phyloP scores from a whole-genome alignment of 208 protist species.

The Leptomonas pyrrhocoris region DNA sequence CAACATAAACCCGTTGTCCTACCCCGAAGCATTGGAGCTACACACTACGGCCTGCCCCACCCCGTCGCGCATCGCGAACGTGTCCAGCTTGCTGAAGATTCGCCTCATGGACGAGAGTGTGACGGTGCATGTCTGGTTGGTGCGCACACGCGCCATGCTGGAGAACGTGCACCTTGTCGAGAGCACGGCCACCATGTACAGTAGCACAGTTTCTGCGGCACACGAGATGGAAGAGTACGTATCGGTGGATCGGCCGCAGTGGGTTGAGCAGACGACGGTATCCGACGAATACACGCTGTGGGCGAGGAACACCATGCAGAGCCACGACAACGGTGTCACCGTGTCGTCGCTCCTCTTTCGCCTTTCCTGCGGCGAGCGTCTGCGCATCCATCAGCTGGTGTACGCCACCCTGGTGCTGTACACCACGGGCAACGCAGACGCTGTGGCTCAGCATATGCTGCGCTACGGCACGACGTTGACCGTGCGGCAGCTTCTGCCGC shows the following conservation, averaged over 20 bases:
- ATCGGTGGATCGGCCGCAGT: not conserved
- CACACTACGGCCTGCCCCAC: conserved; percentile 11
- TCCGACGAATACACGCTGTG: conserved; percentile 1
- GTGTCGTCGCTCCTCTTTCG: conserved; percentile 23
- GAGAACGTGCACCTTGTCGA: not conserved
- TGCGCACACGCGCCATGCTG: not conserved
- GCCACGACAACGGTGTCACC: conserved; percentile 17
- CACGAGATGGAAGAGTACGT: not conserved
- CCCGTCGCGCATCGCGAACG: not conserved
- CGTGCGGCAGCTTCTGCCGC: conserved; percentile 4
- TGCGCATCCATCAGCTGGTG: conserved; percentile 37
- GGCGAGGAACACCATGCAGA: conserved; percentile 5
- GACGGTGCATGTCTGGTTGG: conserved; percentile 8
- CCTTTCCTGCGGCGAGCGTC: conserved; percentile 16
- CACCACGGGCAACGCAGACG: conserved; percentile 6
- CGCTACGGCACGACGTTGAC: not conserved
- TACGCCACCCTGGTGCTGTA: conserved; percentile 34
- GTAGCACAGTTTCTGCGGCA: not conserved
- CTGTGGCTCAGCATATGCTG: conserved; percentile 14
- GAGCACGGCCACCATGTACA: not conserved
- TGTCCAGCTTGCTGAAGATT: not conserved
- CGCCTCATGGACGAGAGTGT: conserved; percentile 19
- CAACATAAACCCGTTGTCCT: conserved; percentile 9
- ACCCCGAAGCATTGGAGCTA: conserved; percentile 38
- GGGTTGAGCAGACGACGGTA: not conserved